A percentile compares a stretch with the other conserved stretches of the same genome.
These are phyloP conservation scores for Sporothrix brasiliensis DNA, from an alignment of 2,329 filamentous ascomycete species.

Conservation along the genomic window DNA sequence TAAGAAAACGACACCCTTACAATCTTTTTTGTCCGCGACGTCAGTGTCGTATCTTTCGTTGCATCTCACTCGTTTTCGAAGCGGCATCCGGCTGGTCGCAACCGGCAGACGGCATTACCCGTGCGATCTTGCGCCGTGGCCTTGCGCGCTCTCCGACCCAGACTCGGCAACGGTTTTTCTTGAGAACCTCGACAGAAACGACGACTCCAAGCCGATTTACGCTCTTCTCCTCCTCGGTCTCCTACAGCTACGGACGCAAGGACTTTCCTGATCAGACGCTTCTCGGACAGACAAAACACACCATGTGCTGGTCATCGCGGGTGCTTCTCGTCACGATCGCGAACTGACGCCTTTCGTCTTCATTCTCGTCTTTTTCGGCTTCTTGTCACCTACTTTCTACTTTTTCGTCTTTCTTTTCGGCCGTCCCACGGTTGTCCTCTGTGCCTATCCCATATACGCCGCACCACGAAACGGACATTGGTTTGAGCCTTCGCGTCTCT, in stretches of 20 bases:
- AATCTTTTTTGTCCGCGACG: neutral
- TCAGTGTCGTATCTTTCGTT: neutral
- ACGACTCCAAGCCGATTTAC: neutral
- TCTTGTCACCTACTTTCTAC: too few species aligned
- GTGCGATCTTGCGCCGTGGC: neutral
- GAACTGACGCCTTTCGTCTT: constrained; percentile 1
- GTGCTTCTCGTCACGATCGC: neutral
- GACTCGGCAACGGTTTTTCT: neutral
- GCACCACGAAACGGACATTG: neutral
- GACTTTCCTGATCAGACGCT: neutral
- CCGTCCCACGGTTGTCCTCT: neutral
- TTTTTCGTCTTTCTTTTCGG: neutral
- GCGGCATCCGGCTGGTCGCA: neutral
- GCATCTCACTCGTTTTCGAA: neutral
- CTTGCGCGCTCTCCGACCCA: neutral
- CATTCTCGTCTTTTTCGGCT: neutral
- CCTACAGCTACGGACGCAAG: too few species aligned
- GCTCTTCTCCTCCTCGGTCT: neutral
- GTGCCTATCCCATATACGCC: neutral
- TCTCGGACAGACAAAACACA: neutral
- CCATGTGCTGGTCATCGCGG: constrained; percentile 19
- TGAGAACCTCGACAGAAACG: neutral
- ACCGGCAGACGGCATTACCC: constrained; percentile 18
- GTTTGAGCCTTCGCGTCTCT: neutral
- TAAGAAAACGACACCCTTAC: neutral